phyloP scores from a whole-genome alignment of 2,329 filamentous ascomycete genomes.

The Colletotrichum sublineola region DNA sequence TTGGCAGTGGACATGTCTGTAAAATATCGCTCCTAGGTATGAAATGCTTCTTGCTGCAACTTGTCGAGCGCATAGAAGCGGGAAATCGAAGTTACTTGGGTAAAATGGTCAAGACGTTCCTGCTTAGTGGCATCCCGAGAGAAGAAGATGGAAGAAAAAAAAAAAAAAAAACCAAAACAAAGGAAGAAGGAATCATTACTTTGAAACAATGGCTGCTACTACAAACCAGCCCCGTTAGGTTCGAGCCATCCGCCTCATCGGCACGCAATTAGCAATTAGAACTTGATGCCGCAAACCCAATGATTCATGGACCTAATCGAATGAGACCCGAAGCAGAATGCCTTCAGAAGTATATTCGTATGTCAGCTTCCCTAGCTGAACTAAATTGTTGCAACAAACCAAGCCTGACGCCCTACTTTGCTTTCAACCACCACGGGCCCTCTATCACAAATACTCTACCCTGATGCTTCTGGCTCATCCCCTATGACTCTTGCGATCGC shows the following conservation, averaged over 20 bases:
- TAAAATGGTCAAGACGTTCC: neutral
- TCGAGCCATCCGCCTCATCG: slow-evolving; percentile 1
- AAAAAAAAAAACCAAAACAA: too few relatives aligned
- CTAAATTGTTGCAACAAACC: slow-evolving; percentile 34
- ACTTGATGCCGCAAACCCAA: slow-evolving; percentile 7
- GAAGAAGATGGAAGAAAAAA: neutral
- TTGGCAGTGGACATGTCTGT: neutral
- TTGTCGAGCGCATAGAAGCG: neutral
- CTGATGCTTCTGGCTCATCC: slow-evolving; percentile 21
- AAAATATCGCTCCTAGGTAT: too few relatives aligned
- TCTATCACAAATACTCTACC: slow-evolving; percentile 34
- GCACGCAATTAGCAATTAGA: slow-evolving; percentile 19
- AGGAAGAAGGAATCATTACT: neutral
- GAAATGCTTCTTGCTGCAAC: neutral
- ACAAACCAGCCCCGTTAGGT: neutral
- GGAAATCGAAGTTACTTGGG: neutral
- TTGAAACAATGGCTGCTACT: neutral
- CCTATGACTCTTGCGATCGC: slow-evolving; percentile 51
- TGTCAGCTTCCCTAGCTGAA: slow-evolving; percentile 37
- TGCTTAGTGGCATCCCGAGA: neutral
- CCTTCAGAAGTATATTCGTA: slow-evolving; percentile 31
- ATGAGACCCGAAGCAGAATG: slow-evolving; percentile 17
- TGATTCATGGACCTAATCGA: slow-evolving; percentile 1
- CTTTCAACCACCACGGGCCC: slow-evolving; percentile 26
- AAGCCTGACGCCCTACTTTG: slow-evolving; percentile 36